Conservation (phyloP, 768 basidiomycete genomes). For the Suillus tomentosus region DNA sequence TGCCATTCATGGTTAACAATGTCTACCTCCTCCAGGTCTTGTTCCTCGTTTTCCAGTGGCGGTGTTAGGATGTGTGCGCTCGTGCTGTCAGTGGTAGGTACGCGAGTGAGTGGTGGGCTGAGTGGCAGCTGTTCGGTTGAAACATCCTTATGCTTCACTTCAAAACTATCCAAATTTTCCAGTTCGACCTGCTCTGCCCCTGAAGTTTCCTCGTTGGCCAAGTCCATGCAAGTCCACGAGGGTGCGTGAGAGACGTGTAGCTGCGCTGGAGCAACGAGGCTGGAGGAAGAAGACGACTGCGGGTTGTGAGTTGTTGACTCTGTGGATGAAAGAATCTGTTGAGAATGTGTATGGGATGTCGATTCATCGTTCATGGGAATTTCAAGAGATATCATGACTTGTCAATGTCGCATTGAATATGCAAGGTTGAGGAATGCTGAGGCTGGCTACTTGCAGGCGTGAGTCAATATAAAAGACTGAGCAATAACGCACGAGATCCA, state of each 20-base stretch:
- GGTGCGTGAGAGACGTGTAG: conserved; percentile 23
- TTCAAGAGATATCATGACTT: conserved; percentile 32
- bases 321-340: conserved; percentile 6
- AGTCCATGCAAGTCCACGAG: conserved; percentile 30
- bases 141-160: conserved; percentile 5
- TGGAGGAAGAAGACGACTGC: conserved; percentile 17
- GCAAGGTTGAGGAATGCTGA: background rate
- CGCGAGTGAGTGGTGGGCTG: conserved; percentile 34
- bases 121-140: conserved; percentile 28
- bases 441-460: no score
- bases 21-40: conserved; percentile 23
- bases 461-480: background rate
- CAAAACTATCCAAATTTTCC: background rate
- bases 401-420: conserved; percentile 20
- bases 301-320: conserved; percentile 3
- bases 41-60: conserved; percentile 9
- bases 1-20: conserved; percentile 28
- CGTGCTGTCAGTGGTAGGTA: conserved; percentile 21
- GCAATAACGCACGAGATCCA: background rate
- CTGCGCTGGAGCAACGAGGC: conserved; percentile 19
- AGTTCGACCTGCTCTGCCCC: conserved; percentile 14
- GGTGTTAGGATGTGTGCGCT: conserved; percentile 3
- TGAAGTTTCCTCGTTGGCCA: background rate
- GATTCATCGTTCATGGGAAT: conserved; percentile 21
- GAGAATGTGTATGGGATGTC: conserved; percentile 10